Evolutionary conservation across 768 basidiomycete species (phyloP), one percentile per base, ranked within the genome.

Genomic region (Mycena sanguinolenta): DNA sequence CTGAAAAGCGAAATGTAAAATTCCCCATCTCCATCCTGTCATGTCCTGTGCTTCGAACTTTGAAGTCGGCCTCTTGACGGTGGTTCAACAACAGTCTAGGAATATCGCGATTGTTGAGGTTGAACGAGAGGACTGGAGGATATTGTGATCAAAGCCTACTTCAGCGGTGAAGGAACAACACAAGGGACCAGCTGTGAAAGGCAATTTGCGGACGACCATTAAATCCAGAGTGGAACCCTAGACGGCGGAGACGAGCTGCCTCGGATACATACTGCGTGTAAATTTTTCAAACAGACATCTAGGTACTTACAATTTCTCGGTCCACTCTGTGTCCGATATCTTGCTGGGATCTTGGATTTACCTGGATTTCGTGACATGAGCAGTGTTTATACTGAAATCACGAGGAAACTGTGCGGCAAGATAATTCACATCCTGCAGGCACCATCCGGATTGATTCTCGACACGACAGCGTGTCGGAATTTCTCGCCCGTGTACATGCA

Each of bases 141-240:
- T 59, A 39, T 3, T 44, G 27, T 46, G 42, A 19, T 59, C 42
- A 59, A 59, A 59, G 46, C 39, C 58, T 58, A 58, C 42, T 61
- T 61, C 60, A 61, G 60, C 46, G 16, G 60, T 25, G 60, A 61
- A 61, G n/a, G 60, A 61, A 61, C 60, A 61, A 50, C 60, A 61
- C 60, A 61, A 36, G 46, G 46, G 60, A 50, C 42, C 21, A 49
- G 46, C 60, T 61, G 42, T 60, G 60, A 44, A 49, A 32, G 46
- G 44, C 46, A 61, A 27, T 50, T 50, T 61, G 28, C 46, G 46
- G 60, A 61, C 60, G 60, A 49, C 46, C 44, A 61, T 61, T 50
- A 46, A 61, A 61, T 50, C 32, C 60, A 50, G 46, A 61, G 60
- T 61, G 44, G 60, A 14, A 52, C 23, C 25, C 27, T 52, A 52